Percentiles rank a stretch among this genome's conserved stretches.
Conservation (phyloP, 2,329 filamentous ascomycete species). For the Aspergillus spinulosporus region DNA sequence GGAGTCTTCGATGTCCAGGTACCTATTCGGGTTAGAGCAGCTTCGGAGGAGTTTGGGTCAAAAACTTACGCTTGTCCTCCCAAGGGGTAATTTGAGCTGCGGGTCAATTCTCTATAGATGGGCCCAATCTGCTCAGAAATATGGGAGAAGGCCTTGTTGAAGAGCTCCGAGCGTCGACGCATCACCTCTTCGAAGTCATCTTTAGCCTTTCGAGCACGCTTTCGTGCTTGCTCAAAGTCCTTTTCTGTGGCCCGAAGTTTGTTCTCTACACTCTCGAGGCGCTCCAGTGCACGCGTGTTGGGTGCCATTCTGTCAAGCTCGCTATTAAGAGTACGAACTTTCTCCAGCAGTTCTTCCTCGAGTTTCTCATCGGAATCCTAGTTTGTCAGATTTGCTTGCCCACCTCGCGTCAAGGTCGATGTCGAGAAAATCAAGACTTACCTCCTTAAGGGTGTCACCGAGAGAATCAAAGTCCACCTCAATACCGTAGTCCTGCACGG, state of each 20-base stretch:
- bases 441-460: conserved; percentile 77
- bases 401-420: too few species aligned
- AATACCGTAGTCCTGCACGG: conserved; percentile 87
- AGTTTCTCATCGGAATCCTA: conserved; percentile 68
- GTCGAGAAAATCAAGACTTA: conserved; percentile 44
- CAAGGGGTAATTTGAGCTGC: conserved; percentile 86
- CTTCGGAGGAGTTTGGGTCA: not conserved
- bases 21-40: conserved; percentile 43
- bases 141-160: conserved; percentile 92
- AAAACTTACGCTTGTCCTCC: conserved; percentile 67
- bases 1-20: conserved; percentile 93
- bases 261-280: conserved; percentile 79
- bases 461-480: conserved; percentile 80
- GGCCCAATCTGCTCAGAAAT: conserved; percentile 92
- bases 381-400: conserved; percentile 7
- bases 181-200: conserved; percentile 83
- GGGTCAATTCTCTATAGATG: conserved; percentile 93
- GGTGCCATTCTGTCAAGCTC: conserved; percentile 94
- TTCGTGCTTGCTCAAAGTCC: conserved; percentile 83
- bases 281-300: conserved; percentile 93
- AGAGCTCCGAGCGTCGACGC: conserved; percentile 79
- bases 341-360: conserved; percentile 75
- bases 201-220: conserved; percentile 70
- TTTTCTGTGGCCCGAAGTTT: conserved; percentile 81
- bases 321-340: conserved; percentile 69